These are phyloP conservation scores for Amanita rubescens DNA, from an alignment of 768 basidiomycete genomes.

Conservation along the genomic window DNA sequence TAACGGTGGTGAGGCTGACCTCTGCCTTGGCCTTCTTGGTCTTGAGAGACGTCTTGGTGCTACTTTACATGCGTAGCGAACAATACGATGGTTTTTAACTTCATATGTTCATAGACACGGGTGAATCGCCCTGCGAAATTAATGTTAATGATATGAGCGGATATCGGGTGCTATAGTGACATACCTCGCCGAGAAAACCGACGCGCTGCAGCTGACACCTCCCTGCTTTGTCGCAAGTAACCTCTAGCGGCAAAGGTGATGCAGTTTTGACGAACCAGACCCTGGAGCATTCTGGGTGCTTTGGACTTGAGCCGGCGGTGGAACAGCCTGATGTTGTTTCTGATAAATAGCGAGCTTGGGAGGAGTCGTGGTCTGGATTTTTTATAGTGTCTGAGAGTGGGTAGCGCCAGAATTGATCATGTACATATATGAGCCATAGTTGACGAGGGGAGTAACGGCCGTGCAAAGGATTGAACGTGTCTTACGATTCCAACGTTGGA, in stretches of 20 bases:
- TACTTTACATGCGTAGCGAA: constrained; percentile 82
- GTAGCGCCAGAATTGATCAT: constrained; percentile 8
- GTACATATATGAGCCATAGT: constrained; percentile 7
- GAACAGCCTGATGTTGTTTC: constrained; percentile 7
- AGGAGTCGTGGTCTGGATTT: constrained; percentile 14
- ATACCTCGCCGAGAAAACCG: constrained; percentile 85
- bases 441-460: constrained; percentile 4
- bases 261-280: constrained; percentile 65
- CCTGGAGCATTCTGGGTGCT: too few species aligned
- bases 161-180: not conserved
- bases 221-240: constrained; percentile 61
- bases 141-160: constrained; percentile 18
- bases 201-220: constrained; percentile 57
- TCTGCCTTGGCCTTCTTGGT: constrained; percentile 98
- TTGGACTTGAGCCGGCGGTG: constrained; percentile 25
- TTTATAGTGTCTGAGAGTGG: constrained; percentile 27
- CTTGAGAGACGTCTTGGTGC: constrained; percentile 83
- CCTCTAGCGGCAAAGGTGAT: constrained; percentile 72
- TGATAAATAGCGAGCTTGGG: constrained; percentile 6
- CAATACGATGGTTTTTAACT: constrained; percentile 66
- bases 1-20: constrained; percentile 31
- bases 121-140: constrained; percentile 76
- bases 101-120: constrained; percentile 91
- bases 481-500: not conserved
- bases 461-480: not conserved